Base-by-base conservation (phyloP, 441 rosid genomes). In the Gossypium lobatum region DNA sequence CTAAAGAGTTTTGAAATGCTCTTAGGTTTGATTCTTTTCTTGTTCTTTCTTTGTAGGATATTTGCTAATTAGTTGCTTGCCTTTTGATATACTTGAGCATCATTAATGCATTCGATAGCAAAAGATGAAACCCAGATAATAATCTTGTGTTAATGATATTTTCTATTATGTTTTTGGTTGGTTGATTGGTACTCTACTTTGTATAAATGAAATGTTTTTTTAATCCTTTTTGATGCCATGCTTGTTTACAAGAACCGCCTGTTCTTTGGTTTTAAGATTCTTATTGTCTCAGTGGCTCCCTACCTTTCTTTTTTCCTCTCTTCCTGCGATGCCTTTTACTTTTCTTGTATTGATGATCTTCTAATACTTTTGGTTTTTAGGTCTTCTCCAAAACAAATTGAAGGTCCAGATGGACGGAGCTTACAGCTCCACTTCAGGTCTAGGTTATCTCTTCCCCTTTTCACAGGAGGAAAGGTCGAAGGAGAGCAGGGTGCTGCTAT, bases 401-500 rank as follows among this genome's bases (percentile, higher is more conserved):
- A 93, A 87, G 98, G 96, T 75, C 95, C 91, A 0, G 92, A 87
- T 88, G 97, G 98, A 64, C 73, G 88, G 62, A 92, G 86, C 70
- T 79, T 96, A 72, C 92, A 84, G 85, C 77, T 93, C 75, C 89
- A 82, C 76, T 93, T 96, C 78, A 89, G 85, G 81, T 88, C 98
- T 58, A 90, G 94, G 84, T 75, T 93, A 82, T 89, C 98, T 70
- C 99, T 93, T 80, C 99, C 98, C 4, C 94, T 96, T 74, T 96
- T 91, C 82, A 96, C 99, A 0, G 99, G 99, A 52, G 99, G 99
- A 58, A 93, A 88, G 83, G 97, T 96, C n/a, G 99, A 96, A 80
- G 99, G 99, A 60, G 99, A 96, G 81, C 98, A 93, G 75, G 98
- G 99, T 80, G 98, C 97, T 74, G 85, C 98, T 16, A 88, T 96